Evolutionary conservation across 352 stramenopile genomes (phyloP).

Genomic region (Peronospora farinosa): DNA sequence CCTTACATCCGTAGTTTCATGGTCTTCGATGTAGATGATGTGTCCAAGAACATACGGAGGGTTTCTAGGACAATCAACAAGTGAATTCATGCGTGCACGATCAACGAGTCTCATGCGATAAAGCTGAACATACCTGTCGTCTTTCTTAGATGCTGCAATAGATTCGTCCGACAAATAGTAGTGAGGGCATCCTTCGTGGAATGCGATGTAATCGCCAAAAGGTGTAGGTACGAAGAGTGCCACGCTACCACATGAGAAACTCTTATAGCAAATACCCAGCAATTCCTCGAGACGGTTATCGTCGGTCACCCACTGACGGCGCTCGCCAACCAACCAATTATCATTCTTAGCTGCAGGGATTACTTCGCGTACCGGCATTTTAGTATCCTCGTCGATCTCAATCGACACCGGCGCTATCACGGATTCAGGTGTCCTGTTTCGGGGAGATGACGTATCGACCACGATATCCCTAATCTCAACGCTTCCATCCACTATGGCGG

Average conservation of each 20-base stretch:
- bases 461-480: conserved; percentile 32
- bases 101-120: neutral
- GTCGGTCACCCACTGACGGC: conserved; percentile 44
- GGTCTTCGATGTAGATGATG: conserved; percentile 81
- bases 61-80: conserved; percentile 32
- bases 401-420: neutral
- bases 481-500: conserved; percentile 21
- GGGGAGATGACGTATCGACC: conserved; percentile 32
- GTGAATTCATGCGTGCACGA: neutral
- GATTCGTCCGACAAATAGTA: conserved; percentile 78
- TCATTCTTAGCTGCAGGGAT: conserved; percentile 28
- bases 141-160: conserved; percentile 64
- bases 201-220: conserved; percentile 82
- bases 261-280: conserved; percentile 80
- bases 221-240: conserved; percentile 74
- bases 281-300: conserved; percentile 66
- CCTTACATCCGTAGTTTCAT: conserved; percentile 48
- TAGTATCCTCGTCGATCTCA: conserved; percentile 14
- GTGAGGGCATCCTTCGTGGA: conserved; percentile 76
- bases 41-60: conserved; percentile 71
- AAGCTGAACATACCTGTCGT: conserved; percentile 27
- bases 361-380: conserved; percentile 25
- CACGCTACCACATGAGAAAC: conserved; percentile 62
- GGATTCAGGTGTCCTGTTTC: conserved; percentile 2
- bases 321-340: conserved; percentile 32